A percentile compares a stretch with the other conserved stretches of the same genome.
phyloP scores from a whole-genome alignment of 768 basidiomycete species.

The Termitomyces sp. region DNA sequence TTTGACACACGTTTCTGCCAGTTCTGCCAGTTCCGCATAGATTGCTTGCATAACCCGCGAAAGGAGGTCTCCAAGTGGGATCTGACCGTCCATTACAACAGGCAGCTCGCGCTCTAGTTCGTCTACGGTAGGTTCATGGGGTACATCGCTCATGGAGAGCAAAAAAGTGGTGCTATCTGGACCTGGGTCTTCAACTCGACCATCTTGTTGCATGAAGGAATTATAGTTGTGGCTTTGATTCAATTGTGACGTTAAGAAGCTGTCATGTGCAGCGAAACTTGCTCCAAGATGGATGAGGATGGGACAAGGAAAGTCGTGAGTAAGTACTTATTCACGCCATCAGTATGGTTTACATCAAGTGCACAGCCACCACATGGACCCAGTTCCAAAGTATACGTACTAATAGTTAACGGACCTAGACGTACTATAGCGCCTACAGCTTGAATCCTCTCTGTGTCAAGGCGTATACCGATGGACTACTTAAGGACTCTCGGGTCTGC shows the following conservation, averaged over 20 bases:
- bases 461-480: slow-evolving; percentile 61
- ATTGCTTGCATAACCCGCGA: slow-evolving; percentile 76
- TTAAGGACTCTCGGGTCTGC: slow-evolving; percentile 78
- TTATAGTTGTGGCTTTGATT: neutral
- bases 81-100: slow-evolving; percentile 66
- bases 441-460: neutral
- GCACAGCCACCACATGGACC: slow-evolving; percentile 9
- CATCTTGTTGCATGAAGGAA: slow-evolving; percentile 11
- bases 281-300: neutral
- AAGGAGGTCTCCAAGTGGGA: slow-evolving; percentile 68
- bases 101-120: slow-evolving; percentile 75
- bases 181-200: neutral
- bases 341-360: neutral
- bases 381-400: too few relatives aligned
- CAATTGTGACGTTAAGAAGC: neutral
- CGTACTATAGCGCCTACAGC: neutral
- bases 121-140: slow-evolving; percentile 36
- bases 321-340: neutral
- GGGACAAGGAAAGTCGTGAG: neutral
- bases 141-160: neutral
- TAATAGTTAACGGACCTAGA: neutral
- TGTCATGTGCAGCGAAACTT: neutral
- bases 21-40: slow-evolving; percentile 78
- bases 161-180: neutral
- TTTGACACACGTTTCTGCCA: slow-evolving; percentile 78